phyloP scores from a whole-genome alignment of 306 rosid species.

The Cicer cuneatum region DNA sequence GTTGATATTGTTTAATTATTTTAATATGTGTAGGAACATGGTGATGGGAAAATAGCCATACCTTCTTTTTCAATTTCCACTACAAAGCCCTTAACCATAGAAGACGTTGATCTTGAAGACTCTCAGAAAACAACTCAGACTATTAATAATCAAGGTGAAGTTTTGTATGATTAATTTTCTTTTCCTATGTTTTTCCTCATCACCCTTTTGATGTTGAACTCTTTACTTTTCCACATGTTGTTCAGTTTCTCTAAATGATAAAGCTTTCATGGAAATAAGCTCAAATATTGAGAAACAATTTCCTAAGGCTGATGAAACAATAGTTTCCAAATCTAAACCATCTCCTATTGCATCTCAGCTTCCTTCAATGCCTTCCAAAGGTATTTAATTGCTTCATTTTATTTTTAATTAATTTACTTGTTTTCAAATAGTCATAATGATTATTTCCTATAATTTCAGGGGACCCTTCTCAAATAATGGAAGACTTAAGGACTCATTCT shows the following conservation, averaged over 20 bases:
- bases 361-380: neutral
- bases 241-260: neutral
- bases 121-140: neutral
- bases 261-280: neutral
- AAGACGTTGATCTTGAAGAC: neutral
- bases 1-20: too few relatives aligned
- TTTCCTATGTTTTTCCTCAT: neutral
- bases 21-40: slow-evolving; percentile 17
- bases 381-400: neutral
- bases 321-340: neutral
- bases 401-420: neutral
- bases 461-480: neutral
- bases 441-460: neutral
- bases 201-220: neutral
- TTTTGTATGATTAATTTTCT: neutral
- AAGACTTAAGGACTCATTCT: neutral
- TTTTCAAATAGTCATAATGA: neutral
- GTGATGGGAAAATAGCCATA: neutral
- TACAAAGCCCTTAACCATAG: neutral
- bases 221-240: neutral
- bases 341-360: neutral
- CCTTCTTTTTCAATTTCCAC: neutral
- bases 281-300: neutral
- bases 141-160: neutral
- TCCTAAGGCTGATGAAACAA: neutral